Percentiles rank a stretch among this genome's conserved stretches.
Evolutionary conservation across 1,284 basidiomycete genomes (phyloP).

Genomic region (Golubevia pallescens): DNA sequence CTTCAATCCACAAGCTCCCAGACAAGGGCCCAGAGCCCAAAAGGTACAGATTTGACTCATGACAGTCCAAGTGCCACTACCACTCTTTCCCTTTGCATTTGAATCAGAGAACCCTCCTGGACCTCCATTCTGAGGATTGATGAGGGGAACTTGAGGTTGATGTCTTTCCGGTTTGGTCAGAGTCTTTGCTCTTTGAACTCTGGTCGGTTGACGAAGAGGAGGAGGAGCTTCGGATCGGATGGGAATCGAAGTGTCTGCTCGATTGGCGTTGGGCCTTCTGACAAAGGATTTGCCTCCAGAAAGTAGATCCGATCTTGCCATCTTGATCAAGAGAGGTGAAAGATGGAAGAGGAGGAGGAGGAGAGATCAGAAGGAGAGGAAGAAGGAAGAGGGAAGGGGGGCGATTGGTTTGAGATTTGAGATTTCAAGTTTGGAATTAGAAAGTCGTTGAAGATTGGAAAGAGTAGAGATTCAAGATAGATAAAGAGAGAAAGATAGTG

Average conservation of each 20-base stretch:
- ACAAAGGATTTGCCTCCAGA: conserved; percentile 50
- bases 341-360: no score
- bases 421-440: no score
- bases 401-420: no score
- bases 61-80: conserved; percentile 27
- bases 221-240: conserved; percentile 52
- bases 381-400: no score
- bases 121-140: conserved; percentile 70
- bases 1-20: conserved; percentile 33
- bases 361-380: no score
- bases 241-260: conserved; percentile 41
- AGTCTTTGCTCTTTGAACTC: conserved; percentile 77
- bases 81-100: background rate
- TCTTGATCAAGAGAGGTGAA: background rate
- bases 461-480: no score
- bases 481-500: no score
- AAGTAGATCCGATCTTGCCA: background rate
- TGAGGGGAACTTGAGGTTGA: conserved; percentile 89
- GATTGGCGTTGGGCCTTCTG: conserved; percentile 32
- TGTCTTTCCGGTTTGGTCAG: conserved; percentile 93
- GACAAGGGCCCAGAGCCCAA: conserved; percentile 50
- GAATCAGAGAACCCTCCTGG: conserved; percentile 26
- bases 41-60: conserved; percentile 41
- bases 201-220: conserved; percentile 53
- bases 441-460: no score